These are phyloP conservation scores for Leucocoprinus sp. DNA, from an alignment of 768 basidiomycete species.

Conservation along the genomic window DNA sequence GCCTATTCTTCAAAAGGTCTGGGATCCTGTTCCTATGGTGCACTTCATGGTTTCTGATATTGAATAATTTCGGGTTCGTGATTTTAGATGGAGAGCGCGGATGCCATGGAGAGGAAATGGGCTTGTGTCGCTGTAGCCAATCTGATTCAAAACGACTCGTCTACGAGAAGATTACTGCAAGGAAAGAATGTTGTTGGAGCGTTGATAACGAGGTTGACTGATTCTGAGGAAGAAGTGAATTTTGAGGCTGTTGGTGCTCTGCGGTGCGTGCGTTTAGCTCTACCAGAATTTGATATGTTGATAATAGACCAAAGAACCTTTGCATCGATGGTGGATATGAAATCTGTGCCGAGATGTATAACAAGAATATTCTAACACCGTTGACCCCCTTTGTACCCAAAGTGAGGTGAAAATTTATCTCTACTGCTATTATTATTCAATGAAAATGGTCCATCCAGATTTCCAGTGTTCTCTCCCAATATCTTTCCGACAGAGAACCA, in stretches of 20 bases:
- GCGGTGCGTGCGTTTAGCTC: constrained; percentile 42
- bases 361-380: constrained; percentile 83
- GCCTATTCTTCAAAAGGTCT: constrained; percentile 87
- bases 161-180: constrained; percentile 82
- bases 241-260: constrained; percentile 85
- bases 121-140: constrained; percentile 95
- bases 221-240: constrained; percentile 84
- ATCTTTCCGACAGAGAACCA: constrained; percentile 49
- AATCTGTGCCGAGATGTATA: constrained; percentile 95
- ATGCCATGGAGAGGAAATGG: constrained; percentile 83
- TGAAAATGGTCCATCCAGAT: constrained; percentile 39
- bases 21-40: neutral
- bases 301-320: constrained; percentile 54
- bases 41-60: neutral
- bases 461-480: constrained; percentile 61
- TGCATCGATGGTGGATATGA: constrained; percentile 95
- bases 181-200: constrained; percentile 86
- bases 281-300: constrained; percentile 1
- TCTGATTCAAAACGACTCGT: constrained; percentile 91
- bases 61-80: constrained; percentile 1
- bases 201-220: constrained; percentile 80
- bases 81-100: constrained; percentile 63
- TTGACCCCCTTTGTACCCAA: constrained; percentile 72
- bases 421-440: neutral
- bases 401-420: constrained; percentile 28